These are phyloP conservation scores for Drosera capensis DNA, from an alignment of 148 eudicot genomes.

Conservation along the genomic window DNA sequence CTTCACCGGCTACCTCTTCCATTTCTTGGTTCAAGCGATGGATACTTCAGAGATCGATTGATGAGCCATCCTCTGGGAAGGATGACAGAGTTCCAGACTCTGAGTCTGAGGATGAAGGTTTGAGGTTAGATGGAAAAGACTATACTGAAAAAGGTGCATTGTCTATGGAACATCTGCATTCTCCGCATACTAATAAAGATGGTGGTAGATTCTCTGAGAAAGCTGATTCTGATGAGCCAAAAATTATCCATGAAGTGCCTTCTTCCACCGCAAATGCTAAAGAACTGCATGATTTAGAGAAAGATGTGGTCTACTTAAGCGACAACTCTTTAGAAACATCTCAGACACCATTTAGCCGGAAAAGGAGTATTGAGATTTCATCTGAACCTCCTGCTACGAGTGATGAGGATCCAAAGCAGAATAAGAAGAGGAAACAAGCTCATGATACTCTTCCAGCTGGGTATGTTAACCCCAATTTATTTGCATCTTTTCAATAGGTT, in stretches of 20 bases:
- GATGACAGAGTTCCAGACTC: slow-evolving; percentile 7
- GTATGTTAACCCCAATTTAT: too few relatives aligned
- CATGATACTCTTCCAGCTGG: neutral
- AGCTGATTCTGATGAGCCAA: slow-evolving; percentile 22
- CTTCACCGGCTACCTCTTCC: slow-evolving; percentile 36
- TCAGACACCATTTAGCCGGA: slow-evolving; percentile 6
- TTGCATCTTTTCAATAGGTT: too few relatives aligned
- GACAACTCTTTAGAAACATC: neutral
- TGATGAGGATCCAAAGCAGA: neutral
- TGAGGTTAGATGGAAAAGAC: slow-evolving; percentile 5
- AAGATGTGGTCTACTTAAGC: neutral
- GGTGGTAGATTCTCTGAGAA: slow-evolving; percentile 6
- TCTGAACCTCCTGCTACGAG: slow-evolving; percentile 3
- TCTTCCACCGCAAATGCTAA: slow-evolving; percentile 13
- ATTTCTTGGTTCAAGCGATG: slow-evolving; percentile 66
- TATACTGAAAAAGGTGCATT: slow-evolving; percentile 1
- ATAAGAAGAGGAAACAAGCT: neutral
- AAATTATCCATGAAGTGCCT: slow-evolving; percentile 35
- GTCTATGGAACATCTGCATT: neutral
- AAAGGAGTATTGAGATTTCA: slow-evolving; percentile 15
- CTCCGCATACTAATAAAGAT: slow-evolving; percentile 6
- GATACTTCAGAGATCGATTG: slow-evolving; percentile 15
- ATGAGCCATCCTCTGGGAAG: slow-evolving; percentile 8
- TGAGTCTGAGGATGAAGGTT: slow-evolving; percentile 3
- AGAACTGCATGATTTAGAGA: slow-evolving; percentile 3